Conservation (phyloP, 495 filamentous ascomycete species). For the Penicillium manginii region DNA sequence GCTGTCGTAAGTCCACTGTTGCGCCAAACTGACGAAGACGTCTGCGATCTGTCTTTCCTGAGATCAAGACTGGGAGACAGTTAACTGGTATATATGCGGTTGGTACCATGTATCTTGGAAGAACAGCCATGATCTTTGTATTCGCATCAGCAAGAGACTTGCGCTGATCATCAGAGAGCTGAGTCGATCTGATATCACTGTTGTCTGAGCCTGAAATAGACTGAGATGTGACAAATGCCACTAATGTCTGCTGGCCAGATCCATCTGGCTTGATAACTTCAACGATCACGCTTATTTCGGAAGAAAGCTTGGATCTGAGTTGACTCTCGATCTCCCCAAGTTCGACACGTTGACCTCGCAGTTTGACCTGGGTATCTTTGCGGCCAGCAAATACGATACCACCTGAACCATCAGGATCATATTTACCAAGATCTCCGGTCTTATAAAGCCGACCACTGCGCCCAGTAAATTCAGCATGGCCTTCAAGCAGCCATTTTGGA, state of each 20-base stretch:
- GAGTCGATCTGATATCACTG: conserved; percentile 18
- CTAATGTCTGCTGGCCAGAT: conserved; percentile 35
- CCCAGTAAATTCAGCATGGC: conserved; percentile 39
- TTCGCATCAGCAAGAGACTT: conserved; percentile 29
- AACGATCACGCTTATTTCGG: conserved; percentile 37
- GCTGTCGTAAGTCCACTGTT: conserved; percentile 36
- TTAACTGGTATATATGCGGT: conserved; percentile 46
- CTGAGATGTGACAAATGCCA: conserved; percentile 43
- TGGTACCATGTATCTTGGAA: conserved; percentile 52
- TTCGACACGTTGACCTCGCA: conserved; percentile 66
- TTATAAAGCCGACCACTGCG: conserved; percentile 48
- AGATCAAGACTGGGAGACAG: conserved; percentile 42
- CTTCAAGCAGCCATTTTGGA: conserved; percentile 51
- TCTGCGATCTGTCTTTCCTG: conserved; percentile 51
- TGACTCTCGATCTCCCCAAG: conserved; percentile 58
- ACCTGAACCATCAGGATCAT: conserved; percentile 54
- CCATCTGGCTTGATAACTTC: conserved; percentile 44
- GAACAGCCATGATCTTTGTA: conserved; percentile 30
- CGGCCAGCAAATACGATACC: conserved; percentile 61
- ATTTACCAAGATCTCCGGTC: conserved; percentile 57
- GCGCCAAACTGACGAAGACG: conserved; percentile 37
- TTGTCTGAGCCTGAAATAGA: conserved; percentile 26
- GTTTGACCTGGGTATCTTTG: conserved; percentile 65
- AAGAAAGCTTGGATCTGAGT: conserved; percentile 33
- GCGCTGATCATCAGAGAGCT: conserved; percentile 26